Base-by-base conservation (phyloP, 495 filamentous ascomycete genomes). In the Podospora pseudocomata region DNA sequence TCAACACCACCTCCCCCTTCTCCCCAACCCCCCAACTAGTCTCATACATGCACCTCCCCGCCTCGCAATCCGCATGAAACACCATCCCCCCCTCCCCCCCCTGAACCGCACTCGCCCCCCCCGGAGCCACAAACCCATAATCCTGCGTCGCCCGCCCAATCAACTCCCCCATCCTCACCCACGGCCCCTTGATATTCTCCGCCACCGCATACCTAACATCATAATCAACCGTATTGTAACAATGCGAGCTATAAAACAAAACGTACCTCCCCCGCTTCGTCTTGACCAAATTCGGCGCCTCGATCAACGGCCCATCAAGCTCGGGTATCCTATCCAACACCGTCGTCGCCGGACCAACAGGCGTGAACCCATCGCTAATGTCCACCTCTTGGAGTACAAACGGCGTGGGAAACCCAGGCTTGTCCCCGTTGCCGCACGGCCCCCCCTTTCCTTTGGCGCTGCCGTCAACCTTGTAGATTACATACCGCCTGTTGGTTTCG, bases 381-480 rank as follows among this genome's bases (percentile, higher is more conserved):
- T 70, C 44, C 5, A 89, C 80, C 65, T 83, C 74, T 68, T 90
- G 88, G 4, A 90, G 78, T 76, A 86, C 78, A 62, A 90, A 81
- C 0, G 88, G 88, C 0, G 88, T 90, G 2, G 81, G 72, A 4
- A 79, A 75, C 6, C 85, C 79, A 0, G 85, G 84, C 3, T 71
- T 67, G 16, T 81, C 71, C 16, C 77, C 79, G 73, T 87, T 88
- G 58, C 83, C 80, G 77, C 87, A 88, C 68, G 80, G 74, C 0
- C 84, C 86, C 26, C 87, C 86, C 63, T 86, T 74, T 6, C 86
- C 85, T 55, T 85, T 71, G 67, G 81, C 82, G 68, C 84, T 88
- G 19, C 87, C 87, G 73, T 90, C 85, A 13, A 90, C 78, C 71
- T 89, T 89, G 77, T 85, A 89, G 4, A 86, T 74, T 2, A 89